These are phyloP conservation scores for Orbilia blumenaviensis DNA, from an alignment of 2,329 filamentous ascomycete genomes.

Conservation along the genomic window DNA sequence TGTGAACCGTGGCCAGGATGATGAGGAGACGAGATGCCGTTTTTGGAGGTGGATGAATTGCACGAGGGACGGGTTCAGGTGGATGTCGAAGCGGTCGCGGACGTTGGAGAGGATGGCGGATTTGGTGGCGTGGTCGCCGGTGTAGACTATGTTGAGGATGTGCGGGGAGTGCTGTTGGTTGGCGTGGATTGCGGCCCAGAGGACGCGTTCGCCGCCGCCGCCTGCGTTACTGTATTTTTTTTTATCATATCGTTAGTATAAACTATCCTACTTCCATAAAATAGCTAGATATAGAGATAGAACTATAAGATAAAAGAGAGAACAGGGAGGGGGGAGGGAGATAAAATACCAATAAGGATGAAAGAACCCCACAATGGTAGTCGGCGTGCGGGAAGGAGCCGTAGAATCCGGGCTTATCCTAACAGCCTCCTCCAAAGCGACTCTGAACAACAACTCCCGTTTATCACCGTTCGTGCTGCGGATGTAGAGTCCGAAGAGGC, in stretches of 20 bases:
- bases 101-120: slow-evolving; percentile 79
- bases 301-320: too few relatives aligned
- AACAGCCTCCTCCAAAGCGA: slow-evolving; percentile 8
- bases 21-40: slow-evolving; percentile 83
- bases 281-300: background rate
- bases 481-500: slow-evolving; percentile 34
- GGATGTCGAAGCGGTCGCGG: slow-evolving; percentile 89
- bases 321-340: background rate
- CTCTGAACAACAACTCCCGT: slow-evolving; percentile 20
- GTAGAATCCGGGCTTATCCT: background rate
- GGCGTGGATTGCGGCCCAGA: slow-evolving; percentile 93
- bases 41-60: slow-evolving; percentile 91
- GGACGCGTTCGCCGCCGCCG: slow-evolving; percentile 91
- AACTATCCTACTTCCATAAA: too few relatives aligned
- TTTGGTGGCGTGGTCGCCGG: slow-evolving; percentile 92
- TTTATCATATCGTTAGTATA: background rate
- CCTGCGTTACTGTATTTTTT: slow-evolving; percentile 78
- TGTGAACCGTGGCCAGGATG: slow-evolving; percentile 90
- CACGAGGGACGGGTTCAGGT: slow-evolving; percentile 81
- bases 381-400: slow-evolving; percentile 6
- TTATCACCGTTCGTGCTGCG: slow-evolving; percentile 43
- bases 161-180: slow-evolving; percentile 89
- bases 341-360: slow-evolving; percentile 87
- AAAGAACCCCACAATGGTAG: slow-evolving; percentile 84
- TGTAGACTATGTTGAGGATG: slow-evolving; percentile 91